phyloP scores from a whole-genome alignment of 176 grass and related monocot genomes.

The Triticum turgidum region DNA sequence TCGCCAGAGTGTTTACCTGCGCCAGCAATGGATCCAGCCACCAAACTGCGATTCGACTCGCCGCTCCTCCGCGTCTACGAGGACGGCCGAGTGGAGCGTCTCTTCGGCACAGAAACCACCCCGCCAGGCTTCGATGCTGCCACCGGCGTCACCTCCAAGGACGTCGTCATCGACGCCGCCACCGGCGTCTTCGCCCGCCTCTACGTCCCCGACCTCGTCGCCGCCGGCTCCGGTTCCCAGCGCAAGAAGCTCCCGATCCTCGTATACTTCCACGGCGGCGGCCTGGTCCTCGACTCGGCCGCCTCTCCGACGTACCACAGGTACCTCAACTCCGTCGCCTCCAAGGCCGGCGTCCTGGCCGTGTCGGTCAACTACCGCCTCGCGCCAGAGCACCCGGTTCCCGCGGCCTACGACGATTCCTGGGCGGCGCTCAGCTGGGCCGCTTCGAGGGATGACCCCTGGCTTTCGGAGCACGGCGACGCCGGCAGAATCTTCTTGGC shows the following conservation, averaged over 20 bases:
- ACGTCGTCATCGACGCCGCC: not conserved
- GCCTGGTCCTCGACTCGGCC: not conserved
- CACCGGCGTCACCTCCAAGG: constrained; percentile 27
- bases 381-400: constrained; percentile 59
- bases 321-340: not conserved
- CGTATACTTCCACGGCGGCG: constrained; percentile 6
- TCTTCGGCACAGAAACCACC: constrained; percentile 37
- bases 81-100: constrained; percentile 43
- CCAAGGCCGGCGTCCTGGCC: not conserved
- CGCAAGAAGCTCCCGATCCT: not conserved
- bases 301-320: not conserved
- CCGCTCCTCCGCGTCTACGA: constrained; percentile 25
- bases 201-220: not conserved
- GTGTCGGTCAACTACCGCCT: constrained; percentile 67
- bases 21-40: constrained; percentile 30
- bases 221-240: not conserved
- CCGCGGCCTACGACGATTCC: constrained; percentile 52
- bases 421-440: constrained; percentile 31
- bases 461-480: not conserved
- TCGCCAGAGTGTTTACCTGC: not conserved
- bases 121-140: constrained; percentile 20
- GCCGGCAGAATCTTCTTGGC: not conserved
- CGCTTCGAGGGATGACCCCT: not conserved
- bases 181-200: constrained; percentile 3
- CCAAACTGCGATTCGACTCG: constrained; percentile 24